phyloP scores from a whole-genome alignment of 2,329 filamentous ascomycete genomes.

The Xylogone sp. region DNA sequence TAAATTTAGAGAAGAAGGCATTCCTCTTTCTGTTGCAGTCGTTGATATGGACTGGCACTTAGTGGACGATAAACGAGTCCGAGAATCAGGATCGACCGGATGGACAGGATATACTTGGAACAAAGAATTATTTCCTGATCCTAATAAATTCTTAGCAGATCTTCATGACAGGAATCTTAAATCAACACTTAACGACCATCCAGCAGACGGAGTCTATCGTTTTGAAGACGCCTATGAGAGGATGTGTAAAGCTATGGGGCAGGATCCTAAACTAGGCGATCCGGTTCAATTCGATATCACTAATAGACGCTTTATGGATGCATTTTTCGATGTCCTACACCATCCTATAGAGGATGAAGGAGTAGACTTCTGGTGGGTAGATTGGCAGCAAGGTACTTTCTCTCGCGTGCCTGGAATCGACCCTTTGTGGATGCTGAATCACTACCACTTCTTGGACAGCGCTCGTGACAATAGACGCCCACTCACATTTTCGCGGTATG shows the following conservation, averaged over 20 bases:
- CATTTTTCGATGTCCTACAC: slow-evolving; percentile 55
- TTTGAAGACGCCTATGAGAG: slow-evolving; percentile 54
- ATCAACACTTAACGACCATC: slow-evolving; percentile 58
- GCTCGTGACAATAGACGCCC: slow-evolving; percentile 37
- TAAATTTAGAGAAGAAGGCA: slow-evolving; percentile 43
- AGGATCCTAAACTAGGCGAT: slow-evolving; percentile 44
- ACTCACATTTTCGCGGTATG: slow-evolving; percentile 58
- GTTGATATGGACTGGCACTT: slow-evolving; percentile 67
- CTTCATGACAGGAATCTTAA: slow-evolving; percentile 50
- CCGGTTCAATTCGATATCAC: slow-evolving; percentile 55
- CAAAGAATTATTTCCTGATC: slow-evolving; percentile 52
- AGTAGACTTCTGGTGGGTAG: slow-evolving; percentile 64
- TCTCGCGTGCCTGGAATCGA: slow-evolving; percentile 55
- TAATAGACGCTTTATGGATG: slow-evolving; percentile 49
- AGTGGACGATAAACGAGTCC: slow-evolving; percentile 43
- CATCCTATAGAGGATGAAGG: slow-evolving; percentile 51
- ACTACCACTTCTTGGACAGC: slow-evolving; percentile 58
- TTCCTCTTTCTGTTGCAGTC: slow-evolving; percentile 57
- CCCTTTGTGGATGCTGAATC: slow-evolving; percentile 62
- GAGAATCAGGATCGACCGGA: slow-evolving; percentile 34
- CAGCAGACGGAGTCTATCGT: slow-evolving; percentile 52
- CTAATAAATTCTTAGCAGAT: slow-evolving; percentile 44
- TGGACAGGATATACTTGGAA: slow-evolving; percentile 65
- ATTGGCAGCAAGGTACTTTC: slow-evolving; percentile 60
- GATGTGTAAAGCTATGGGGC: slow-evolving; percentile 47